Evolutionary conservation across 331 rosid genomes (phyloP), one percentile per base, ranked within the genome.

Genomic region (Prunus yedoensis): DNA sequence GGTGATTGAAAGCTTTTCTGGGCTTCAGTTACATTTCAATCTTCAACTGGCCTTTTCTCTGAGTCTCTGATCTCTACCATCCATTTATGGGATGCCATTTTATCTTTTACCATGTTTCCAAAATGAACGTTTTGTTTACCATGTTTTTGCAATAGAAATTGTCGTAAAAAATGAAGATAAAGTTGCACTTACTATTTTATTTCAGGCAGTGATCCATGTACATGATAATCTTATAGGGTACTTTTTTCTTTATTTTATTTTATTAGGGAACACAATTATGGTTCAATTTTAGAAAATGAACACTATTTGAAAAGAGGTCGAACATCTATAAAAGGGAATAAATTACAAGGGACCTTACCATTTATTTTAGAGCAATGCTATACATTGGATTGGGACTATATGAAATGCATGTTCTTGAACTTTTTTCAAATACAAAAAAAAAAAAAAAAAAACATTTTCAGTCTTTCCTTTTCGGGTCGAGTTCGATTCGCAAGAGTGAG

Each of bases 1-100:
- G 46, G 30, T 5, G 23, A 51, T 72, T 23, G 43, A 12, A 30
- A 43, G 23, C 0, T 14, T 12, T 12, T 56, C 18, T 14, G 67
- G 67, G 66, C 18, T 57, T 72, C 54, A 41, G 12, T 72, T 73
- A 46, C 28, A 27, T 27, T 66, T 66, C 71, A 66, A 15, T 17
- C 60, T 60, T 17, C 32, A 30, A 18, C 6, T 15, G n/a, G 20
- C 16, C 23, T 70, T n/a, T n/a, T 23, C 35, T 20, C 56, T n/a
- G 18, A 25, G 20, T 41, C 35, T 60, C 20, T 13, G n/a, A 6
- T 35, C 11, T 4, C 12, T 1, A 5, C 5, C 18, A 41, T 11
- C n/a, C 64, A 28, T 18, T 35, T 45, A 46, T 46, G 59, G 27
- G 10, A 38, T 46, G n/a, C 25, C 46, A 46, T 60, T 73, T 45